phyloP scores from a whole-genome alignment of 345 rosid species.

The Combretum micranthum region DNA sequence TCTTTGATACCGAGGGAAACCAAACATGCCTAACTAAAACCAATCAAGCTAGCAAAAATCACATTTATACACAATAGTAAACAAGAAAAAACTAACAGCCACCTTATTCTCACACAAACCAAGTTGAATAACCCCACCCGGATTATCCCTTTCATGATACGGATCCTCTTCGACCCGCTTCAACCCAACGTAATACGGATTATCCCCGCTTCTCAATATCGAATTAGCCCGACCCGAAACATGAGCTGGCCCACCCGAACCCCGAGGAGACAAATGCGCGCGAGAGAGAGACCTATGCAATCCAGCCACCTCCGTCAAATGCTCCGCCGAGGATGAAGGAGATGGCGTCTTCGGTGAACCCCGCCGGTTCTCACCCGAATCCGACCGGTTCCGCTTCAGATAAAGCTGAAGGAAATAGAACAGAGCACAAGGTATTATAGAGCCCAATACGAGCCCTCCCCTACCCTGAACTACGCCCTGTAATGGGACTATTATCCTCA shows the following conservation, averaged over 20 bases:
- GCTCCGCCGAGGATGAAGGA: constrained; percentile 40
- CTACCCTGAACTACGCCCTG: constrained; percentile 93
- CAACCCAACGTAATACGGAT: constrained; percentile 43
- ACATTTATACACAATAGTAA: neutral
- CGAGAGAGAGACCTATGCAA: constrained; percentile 60
- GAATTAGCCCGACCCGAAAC: constrained; percentile 46
- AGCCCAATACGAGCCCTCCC: constrained; percentile 84
- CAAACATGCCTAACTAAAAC: constrained; percentile 1
- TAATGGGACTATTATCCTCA: constrained; percentile 89
- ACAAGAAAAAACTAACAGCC: neutral
- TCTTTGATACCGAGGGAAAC: no score
- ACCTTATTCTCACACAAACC: constrained; percentile 70
- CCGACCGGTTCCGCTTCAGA: constrained; percentile 49
- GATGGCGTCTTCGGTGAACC: constrained; percentile 19
- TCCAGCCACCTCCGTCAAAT: constrained; percentile 46
- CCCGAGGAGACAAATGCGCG: constrained; percentile 57
- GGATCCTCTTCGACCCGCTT: constrained; percentile 60
- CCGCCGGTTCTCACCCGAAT: constrained; percentile 13
- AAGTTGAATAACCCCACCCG: constrained; percentile 73
- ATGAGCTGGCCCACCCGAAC: constrained; percentile 45
- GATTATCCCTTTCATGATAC: constrained; percentile 52
- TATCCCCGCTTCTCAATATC: constrained; percentile 45
- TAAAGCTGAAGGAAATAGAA: constrained; percentile 89
- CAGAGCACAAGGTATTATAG: constrained; percentile 89
- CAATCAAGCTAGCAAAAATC: neutral